Conservation (phyloP, 306 rosid genomes). For the Vigna nakashimae region DNA sequence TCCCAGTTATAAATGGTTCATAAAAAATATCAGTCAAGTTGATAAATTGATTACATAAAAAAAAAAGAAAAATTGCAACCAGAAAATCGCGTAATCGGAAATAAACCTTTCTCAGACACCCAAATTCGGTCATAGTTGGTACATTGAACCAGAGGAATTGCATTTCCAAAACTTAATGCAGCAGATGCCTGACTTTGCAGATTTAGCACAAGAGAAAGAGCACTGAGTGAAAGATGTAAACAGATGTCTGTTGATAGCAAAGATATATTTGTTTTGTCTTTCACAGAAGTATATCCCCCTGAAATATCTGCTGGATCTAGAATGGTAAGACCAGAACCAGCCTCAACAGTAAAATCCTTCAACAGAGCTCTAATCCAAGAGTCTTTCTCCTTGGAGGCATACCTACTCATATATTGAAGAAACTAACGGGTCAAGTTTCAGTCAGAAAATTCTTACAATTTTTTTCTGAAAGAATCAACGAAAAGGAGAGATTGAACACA, state of each 20-base stretch:
- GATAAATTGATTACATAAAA: slow-evolving; percentile 28
- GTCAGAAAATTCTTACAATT: neutral
- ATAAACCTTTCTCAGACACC: slow-evolving; percentile 86
- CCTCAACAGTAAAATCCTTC: slow-evolving; percentile 92
- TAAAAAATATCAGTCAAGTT: slow-evolving; percentile 17
- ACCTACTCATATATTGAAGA: slow-evolving; percentile 63
- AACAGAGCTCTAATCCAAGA: slow-evolving; percentile 93
- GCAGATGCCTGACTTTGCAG: slow-evolving; percentile 84
- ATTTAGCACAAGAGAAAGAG: slow-evolving; percentile 81
- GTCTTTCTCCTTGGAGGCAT: slow-evolving; percentile 93
- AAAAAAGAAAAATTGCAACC: slow-evolving; percentile 8
- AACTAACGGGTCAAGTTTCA: slow-evolving; percentile 35
- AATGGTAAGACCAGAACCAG: slow-evolving; percentile 95
- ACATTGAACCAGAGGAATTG: slow-evolving; percentile 77
- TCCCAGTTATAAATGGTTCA: slow-evolving; percentile 25
- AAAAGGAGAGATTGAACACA: neutral
- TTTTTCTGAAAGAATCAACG: neutral
- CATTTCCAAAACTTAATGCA: slow-evolving; percentile 81
- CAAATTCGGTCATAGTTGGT: slow-evolving; percentile 85
- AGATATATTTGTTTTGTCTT: slow-evolving; percentile 94
- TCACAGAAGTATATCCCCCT: slow-evolving; percentile 95
- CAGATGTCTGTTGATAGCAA: slow-evolving; percentile 82
- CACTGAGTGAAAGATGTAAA: slow-evolving; percentile 95
- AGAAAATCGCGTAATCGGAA: slow-evolving; percentile 7
- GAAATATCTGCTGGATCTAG: slow-evolving; percentile 96